Evolutionary conservation across 306 rosid genomes (phyloP), one percentile per base, ranked within the genome.

Genomic region (Vigna radiata): DNA sequence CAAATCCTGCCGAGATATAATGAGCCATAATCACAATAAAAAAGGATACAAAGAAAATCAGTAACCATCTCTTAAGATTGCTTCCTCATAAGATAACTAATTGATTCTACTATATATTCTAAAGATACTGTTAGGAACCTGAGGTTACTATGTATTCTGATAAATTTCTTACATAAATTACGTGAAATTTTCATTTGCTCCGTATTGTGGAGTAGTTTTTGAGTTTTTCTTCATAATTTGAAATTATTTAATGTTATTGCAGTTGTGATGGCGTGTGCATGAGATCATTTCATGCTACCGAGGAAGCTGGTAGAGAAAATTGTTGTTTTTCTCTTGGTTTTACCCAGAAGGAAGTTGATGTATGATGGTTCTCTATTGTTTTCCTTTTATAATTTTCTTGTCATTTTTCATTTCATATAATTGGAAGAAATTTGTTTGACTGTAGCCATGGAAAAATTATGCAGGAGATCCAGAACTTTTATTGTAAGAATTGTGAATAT

Each of bases 251-350:
- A 83, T 66, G 73, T 37, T 52, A 33, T 49, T 84, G 83, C 83
- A 92, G 99, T 80, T 95, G 99, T 71, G 99, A 95, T 8, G 99
- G 99, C 77, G 81, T 78, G 68, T 95, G 99, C 90, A 78, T 88
- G 86, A 92, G 97, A 85, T 89, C 97, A 10, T 95, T 95, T 71
- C 99, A 95, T 88, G 88, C 90, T 8, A 92, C 93, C 39, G 71
- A 12, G 78, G 84, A 76, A 75, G 86, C 70, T 80, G 96, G 93
- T 36, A 72, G 10, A 31, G 95, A 85, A 12, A 86, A 89, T 68
- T 1, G 1, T 0, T 95, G 99, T 68, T 79, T 27, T 39, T 86
- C 99, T 75, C 97, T 95, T 60, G 94, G 99, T 65, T 68, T 85
- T 63, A 75, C 92, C 23, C 44, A 41, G 77, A 90, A 88, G 31